Evolutionary conservation across 352 stramenopile species (phyloP), one percentile per base, ranked within the genome.

Genomic region (Pythium coloratum): DNA sequence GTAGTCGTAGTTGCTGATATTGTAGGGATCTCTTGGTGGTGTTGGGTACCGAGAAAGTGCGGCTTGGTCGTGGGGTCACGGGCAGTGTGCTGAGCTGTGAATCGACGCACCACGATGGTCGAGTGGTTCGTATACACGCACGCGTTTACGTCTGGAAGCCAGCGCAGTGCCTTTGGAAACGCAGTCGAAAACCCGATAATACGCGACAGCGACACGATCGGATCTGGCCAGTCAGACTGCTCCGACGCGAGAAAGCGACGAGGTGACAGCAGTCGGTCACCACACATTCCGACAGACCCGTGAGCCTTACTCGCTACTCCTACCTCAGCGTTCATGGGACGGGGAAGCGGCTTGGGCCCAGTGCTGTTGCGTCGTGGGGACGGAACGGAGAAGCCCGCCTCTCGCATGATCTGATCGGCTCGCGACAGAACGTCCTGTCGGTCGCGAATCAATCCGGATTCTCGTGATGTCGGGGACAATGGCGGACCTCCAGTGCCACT

Each of bases 91-190:
- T 62, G 49, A 3, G 47, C 9, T 16, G 55, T 56, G 44, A 72
- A 78, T n/a, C 79, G 68, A 18, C 81, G 72, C 18, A 89, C 51
- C 26, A 92, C 59, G 57, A 94, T 86, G 16, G 83, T 90, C 26
- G 84, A 88, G 42, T 78, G 76, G 30, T 76, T 88, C 16, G 84
- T 68, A 50, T 92, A 91, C 12, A 91, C 64, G 56, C 80, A 94
- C 0, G 70, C 71, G 2, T 71, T 76, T 4, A 72, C 65, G 10
- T 77, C 63, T 1, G 77, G 73, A 34, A 87, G 47, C 84, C 84
- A 94, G 16, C 83, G 47, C 20, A 92, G 40, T 33, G 77, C 67
- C 4, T 69, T 72, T n/a, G 75, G 64, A 33, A 80, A 84, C 2
- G 62, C 57, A n/a, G 75, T 79, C 28, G 81, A 89, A 55, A 91